phyloP scores from a whole-genome alignment of 352 stramenopile species.

The Pythium sp. region DNA sequence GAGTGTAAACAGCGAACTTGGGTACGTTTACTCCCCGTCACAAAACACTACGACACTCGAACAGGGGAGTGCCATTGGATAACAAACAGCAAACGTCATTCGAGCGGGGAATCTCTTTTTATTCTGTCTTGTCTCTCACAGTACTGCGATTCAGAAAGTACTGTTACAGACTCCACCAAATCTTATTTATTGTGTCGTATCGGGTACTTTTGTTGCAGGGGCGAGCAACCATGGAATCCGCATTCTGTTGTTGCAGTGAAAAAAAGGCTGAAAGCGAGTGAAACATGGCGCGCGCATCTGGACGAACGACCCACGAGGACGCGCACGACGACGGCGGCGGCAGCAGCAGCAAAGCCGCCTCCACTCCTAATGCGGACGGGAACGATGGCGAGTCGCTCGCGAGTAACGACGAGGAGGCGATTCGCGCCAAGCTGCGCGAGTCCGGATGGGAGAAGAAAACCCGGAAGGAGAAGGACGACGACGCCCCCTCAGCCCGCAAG shows the following conservation, averaged over 20 bases:
- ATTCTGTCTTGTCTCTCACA: not conserved
- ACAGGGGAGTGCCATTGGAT: not conserved
- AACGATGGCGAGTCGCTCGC: conserved; percentile 11
- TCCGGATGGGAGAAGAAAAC: conserved; percentile 68
- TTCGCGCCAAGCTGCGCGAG: conserved; percentile 69
- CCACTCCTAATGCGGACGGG: not conserved
- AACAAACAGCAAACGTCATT: not conserved
- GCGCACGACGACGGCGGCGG: conserved; percentile 10
- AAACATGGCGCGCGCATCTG: conserved; percentile 11
- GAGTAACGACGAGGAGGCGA: conserved; percentile 57
- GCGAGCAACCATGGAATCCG: conserved; percentile 6
- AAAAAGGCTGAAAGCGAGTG: conserved; percentile 1
- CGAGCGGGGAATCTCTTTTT: not conserved
- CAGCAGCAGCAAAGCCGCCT: not conserved
- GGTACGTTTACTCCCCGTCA: not conserved
- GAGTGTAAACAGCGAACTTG: not conserved
- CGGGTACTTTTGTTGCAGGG: not conserved
- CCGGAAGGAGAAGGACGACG: conserved; percentile 22
- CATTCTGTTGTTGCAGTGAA: conserved; percentile 6
- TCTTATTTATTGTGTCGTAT: not conserved
- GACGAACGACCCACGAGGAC: conserved; percentile 7
- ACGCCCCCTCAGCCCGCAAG: conserved; percentile 13
- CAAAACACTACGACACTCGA: not conserved
- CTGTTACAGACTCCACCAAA: not conserved
- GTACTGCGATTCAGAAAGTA: not conserved